A percentile compares a stretch with the other conserved stretches of the same genome.
Conservation (phyloP, 2,329 filamentous ascomycete genomes). For the Sarocladium brachiariae region DNA sequence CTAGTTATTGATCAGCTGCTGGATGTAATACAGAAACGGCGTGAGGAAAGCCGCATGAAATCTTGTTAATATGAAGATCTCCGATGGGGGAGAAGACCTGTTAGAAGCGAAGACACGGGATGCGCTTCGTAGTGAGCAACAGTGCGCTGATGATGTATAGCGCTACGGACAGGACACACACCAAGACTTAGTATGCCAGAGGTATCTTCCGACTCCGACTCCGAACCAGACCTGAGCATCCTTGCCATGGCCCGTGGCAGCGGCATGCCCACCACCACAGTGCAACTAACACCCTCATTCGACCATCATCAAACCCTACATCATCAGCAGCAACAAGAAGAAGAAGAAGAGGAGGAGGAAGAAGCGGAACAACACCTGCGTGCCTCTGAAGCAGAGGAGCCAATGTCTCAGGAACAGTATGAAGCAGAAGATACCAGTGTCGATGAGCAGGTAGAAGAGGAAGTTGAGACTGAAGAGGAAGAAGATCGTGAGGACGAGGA, state of each 20-base stretch:
- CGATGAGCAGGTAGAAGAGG: slow-evolving; percentile 16
- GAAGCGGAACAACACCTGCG: slow-evolving; percentile 19
- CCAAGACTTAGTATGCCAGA: slow-evolving; percentile 30
- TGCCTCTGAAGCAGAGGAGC: slow-evolving; percentile 13
- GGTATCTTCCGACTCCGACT: slow-evolving; percentile 26
- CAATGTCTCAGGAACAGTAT: slow-evolving; percentile 23
- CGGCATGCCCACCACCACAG: slow-evolving; percentile 10
- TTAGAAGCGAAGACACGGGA: no score
- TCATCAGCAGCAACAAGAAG: no score
- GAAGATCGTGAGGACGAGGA: slow-evolving; percentile 30
- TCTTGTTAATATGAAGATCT: no score
- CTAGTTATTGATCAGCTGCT: no score
- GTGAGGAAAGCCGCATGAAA: no score
- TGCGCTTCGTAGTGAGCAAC: no score
- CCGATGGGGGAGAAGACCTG: no score
- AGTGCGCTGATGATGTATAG: slow-evolving; percentile 15
- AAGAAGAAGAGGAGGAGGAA: no score
- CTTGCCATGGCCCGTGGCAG: slow-evolving; percentile 26
- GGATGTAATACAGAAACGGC: no score
- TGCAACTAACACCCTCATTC: not conserved
- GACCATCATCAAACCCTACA: slow-evolving; percentile 13
- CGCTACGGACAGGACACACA: slow-evolving; percentile 21
- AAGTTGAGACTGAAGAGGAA: slow-evolving; percentile 22
- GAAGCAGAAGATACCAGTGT: slow-evolving; percentile 22
- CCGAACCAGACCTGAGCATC: slow-evolving; percentile 31